These are phyloP conservation scores for Lasiosphaeriaceae sp. DNA, from an alignment of 495 filamentous ascomycete species.

Conservation along the genomic window DNA sequence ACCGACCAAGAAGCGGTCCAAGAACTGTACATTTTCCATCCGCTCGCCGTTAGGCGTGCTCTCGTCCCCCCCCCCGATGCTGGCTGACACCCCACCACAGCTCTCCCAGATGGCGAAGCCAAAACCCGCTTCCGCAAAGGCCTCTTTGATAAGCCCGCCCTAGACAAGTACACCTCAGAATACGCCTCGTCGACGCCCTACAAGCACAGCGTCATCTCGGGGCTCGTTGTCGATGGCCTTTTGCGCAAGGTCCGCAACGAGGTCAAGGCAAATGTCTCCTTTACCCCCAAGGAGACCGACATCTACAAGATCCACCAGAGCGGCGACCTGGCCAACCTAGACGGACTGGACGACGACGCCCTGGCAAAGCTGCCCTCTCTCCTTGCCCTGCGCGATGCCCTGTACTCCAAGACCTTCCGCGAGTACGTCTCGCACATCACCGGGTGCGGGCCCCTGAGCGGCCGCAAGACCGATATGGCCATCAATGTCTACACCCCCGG, in stretches of 20 bases:
- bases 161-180: slow-evolving; percentile 61
- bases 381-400: slow-evolving; percentile 78
- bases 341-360: slow-evolving; percentile 81
- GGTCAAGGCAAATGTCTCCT: slow-evolving; percentile 82
- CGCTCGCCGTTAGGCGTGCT: slow-evolving; percentile 2
- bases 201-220: slow-evolving; percentile 83
- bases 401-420: slow-evolving; percentile 89
- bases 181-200: slow-evolving; percentile 79
- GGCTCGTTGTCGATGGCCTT: slow-evolving; percentile 71
- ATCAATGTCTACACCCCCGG: slow-evolving; percentile 98
- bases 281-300: slow-evolving; percentile 98
- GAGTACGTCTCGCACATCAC: slow-evolving; percentile 83
- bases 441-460: slow-evolving; percentile 79
- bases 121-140: slow-evolving; percentile 64
- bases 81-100: slow-evolving; percentile 27
- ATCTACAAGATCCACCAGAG: slow-evolving; percentile 99
- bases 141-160: slow-evolving; percentile 65
- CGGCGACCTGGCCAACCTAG: slow-evolving; percentile 93
- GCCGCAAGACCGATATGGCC: slow-evolving; percentile 97
- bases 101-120: slow-evolving; percentile 41
- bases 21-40: slow-evolving; percentile 33
- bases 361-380: slow-evolving; percentile 80
- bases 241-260: slow-evolving; percentile 84
- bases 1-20: slow-evolving; percentile 40
- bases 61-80: not conserved